Conservation (phyloP, 1,284 basidiomycete species). For the Ustilago shanxiensis region DNA sequence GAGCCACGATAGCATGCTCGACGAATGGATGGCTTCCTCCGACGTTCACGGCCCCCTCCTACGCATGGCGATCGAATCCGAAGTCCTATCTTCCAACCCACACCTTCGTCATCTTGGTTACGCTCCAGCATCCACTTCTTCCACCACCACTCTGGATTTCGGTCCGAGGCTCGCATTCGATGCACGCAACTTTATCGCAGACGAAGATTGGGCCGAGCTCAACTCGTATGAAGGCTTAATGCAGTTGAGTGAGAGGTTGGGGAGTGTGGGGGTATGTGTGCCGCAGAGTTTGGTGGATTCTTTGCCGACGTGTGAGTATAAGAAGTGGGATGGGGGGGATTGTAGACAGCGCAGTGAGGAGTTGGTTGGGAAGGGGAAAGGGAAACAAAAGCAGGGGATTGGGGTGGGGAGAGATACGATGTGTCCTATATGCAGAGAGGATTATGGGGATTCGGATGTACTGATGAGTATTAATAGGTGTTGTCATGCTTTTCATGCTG, state of each 20-base stretch:
- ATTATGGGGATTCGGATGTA: conserved; percentile 42
- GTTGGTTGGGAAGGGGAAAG: conserved; percentile 26
- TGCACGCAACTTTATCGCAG: conserved; percentile 45
- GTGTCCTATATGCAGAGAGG: conserved; percentile 51
- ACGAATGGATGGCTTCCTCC: conserved; percentile 28
- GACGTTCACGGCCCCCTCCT: conserved; percentile 23
- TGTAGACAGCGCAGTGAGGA: conserved; percentile 9
- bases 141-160: conserved; percentile 2
- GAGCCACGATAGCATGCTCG: conserved; percentile 41
- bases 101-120: conserved; percentile 10
- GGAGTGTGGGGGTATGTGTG: conserved; percentile 29
- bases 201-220: conserved; percentile 47
- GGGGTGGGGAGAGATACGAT: conserved; percentile 26
- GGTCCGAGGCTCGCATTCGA: conserved; percentile 24
- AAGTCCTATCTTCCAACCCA: background rate
- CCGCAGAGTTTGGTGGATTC: conserved; percentile 37
- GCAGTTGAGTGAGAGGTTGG: conserved; percentile 33
- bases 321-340: conserved; percentile 38
- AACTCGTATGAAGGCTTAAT: conserved; percentile 45
- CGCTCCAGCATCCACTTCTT: conserved; percentile 27
- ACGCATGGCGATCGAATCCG: conserved; percentile 42
- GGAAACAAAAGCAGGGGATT: conserved; percentile 20
- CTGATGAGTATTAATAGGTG: conserved; percentile 47
- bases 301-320: conserved; percentile 44
- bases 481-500: conserved; percentile 46